Conservation (phyloP, 2,329 filamentous ascomycete species). For the Emmonsiellopsis sp. region DNA sequence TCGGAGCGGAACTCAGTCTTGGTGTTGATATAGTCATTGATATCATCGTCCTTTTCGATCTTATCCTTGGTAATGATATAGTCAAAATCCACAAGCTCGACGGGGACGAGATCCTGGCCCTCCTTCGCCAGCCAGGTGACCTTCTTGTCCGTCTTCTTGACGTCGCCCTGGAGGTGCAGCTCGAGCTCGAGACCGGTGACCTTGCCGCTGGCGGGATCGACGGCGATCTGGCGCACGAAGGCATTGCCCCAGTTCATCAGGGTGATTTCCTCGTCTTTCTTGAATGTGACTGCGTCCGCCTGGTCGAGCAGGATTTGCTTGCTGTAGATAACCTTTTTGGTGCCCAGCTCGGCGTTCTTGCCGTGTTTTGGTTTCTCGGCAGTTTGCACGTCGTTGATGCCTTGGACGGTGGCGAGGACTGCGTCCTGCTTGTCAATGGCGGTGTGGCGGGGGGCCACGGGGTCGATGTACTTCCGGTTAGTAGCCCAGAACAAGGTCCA, state of each 20-base stretch:
- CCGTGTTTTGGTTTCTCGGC: conserved; percentile 27
- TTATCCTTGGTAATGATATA: conserved; percentile 94
- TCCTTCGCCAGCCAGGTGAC: conserved; percentile 75
- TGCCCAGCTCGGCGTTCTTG: conserved; percentile 22
- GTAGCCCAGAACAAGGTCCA: conserved; percentile 33
- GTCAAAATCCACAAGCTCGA: conserved; percentile 90
- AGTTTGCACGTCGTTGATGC: conserved; percentile 42
- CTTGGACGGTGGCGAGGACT: conserved; percentile 39
- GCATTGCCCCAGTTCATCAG: conserved; percentile 61
- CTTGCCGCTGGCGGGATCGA: conserved; percentile 38
- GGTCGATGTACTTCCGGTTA: conserved; percentile 71
- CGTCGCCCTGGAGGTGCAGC: conserved; percentile 84
- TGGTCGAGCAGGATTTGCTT: conserved; percentile 22
- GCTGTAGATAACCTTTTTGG: conserved; percentile 23
- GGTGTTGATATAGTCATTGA: conserved; percentile 74
- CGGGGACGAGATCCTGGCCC: conserved; percentile 66
- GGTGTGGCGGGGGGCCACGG: conserved; percentile 28
- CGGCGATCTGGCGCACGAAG: conserved; percentile 41
- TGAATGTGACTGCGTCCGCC: conserved; percentile 22
- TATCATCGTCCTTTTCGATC: conserved; percentile 73
- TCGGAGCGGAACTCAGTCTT: conserved; percentile 65
- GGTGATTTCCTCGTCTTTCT: conserved; percentile 23
- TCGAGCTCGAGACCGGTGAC: conserved; percentile 68
- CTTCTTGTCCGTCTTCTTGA: conserved; percentile 95
- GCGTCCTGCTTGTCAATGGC: conserved; percentile 18